phyloP scores from a whole-genome alignment of 129 eudicot genomes.

The Tagetes patula region DNA sequence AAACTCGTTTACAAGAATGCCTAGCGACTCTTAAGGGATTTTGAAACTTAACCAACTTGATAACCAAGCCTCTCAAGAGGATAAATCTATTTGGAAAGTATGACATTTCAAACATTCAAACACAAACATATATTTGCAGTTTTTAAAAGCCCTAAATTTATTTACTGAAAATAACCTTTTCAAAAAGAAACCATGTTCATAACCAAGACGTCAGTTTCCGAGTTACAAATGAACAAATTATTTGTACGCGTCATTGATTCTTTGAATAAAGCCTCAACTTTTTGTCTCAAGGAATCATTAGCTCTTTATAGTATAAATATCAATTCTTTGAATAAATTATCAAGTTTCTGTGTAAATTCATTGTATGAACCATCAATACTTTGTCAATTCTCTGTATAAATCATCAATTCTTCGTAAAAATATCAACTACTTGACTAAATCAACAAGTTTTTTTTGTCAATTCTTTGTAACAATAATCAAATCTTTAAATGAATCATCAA shows the following conservation, averaged over 20 bases:
- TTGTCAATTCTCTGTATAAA: background rate
- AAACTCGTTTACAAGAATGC: background rate
- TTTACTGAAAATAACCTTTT: background rate
- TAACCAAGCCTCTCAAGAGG: background rate
- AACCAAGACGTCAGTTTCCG: background rate
- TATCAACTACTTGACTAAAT: background rate
- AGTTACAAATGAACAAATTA: background rate
- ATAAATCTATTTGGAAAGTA: slow-evolving; percentile 26
- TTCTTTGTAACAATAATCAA: background rate
- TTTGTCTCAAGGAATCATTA: background rate
- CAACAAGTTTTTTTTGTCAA: background rate
- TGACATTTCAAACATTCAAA: background rate
- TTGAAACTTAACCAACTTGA: background rate
- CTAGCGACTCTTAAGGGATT: background rate
- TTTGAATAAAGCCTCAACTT: background rate
- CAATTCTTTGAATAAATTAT: background rate
- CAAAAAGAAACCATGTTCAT: background rate
- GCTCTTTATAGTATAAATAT: too few species aligned
- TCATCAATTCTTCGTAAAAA: too few species aligned
- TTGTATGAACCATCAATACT: too few species aligned
- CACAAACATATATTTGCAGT: background rate
- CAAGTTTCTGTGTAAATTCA: too few species aligned
- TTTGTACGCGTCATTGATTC: background rate
- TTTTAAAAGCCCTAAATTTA: background rate
- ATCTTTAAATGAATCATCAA: background rate